Evolutionary conservation across 108 stramenopile genomes (phyloP), one percentile per base, ranked within the genome.

Genomic region (Nitzschia palea): DNA sequence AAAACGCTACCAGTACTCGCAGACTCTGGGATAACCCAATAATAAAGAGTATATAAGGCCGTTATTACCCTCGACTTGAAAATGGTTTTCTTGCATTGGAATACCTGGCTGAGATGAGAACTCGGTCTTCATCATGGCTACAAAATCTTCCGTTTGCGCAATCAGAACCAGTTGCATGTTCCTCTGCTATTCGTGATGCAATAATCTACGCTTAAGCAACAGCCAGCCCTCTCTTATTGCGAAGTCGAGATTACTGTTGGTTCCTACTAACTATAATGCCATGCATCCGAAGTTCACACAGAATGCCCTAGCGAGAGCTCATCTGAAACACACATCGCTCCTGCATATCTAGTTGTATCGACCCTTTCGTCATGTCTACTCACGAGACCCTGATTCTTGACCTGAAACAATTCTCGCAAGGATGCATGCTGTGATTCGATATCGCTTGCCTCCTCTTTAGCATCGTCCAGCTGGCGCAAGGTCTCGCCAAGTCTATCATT

Each of bases 131-230:
- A 98, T 91, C 89, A 93, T 91, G 22, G 69, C 64, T 8, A 98
- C 95, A 80, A 99, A 99, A 28, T 98, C 98, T 79, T 98, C 97
- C 55, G 99, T 98, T 79, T 99, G 99, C 3, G 99, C 99, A 70
- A 99, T 99, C 45, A 94, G 63, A 32, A 99, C 71, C 52, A 99
- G 82, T 82, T 99, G 99, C 65, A 99, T 98, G 82, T 99, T 98
- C 43, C 72, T 73, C 80, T 99, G 98, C 18, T 81, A 69, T 65
- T 25, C 97, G 84, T 6, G 80, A 79, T 15, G 90, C 95, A 68
- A 99, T 97, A 53, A 99, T 94, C 71, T 95, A 87, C 31, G 96
- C 93, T 17, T 99, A 62, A 0, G 97, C 97, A 44, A 94, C 79
- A 14, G 98, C 98, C 34, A 99, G 81, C 9, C 97, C 97, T 27